phyloP scores from a whole-genome alignment of 768 basidiomycete species.

The Boletus reticulatus region DNA sequence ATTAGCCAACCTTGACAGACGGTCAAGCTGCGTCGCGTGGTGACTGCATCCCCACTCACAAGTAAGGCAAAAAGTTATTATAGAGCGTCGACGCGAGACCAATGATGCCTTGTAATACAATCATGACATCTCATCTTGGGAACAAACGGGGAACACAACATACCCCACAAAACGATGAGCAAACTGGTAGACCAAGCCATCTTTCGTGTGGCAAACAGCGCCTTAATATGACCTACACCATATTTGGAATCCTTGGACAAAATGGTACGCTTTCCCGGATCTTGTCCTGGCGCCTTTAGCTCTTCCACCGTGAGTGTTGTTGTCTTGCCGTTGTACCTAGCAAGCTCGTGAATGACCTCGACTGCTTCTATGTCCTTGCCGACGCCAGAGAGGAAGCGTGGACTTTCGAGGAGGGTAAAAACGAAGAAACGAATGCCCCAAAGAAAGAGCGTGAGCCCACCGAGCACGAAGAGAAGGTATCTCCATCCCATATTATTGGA shows the following conservation, averaged over 20 bases:
- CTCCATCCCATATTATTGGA: constrained; percentile 64
- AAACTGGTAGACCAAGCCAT: constrained; percentile 66
- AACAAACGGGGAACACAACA: constrained; percentile 17
- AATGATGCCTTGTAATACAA: constrained; percentile 51
- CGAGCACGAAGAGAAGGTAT: constrained; percentile 53
- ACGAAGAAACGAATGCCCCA: constrained; percentile 51
- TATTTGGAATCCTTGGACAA: constrained; percentile 43
- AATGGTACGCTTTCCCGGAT: constrained; percentile 16
- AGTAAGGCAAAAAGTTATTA: constrained; percentile 51
- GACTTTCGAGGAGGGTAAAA: constrained; percentile 55
- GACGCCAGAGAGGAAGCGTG: constrained; percentile 54
- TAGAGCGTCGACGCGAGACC: constrained; percentile 73
- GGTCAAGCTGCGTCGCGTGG: not conserved
- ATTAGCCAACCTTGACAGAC: constrained; percentile 46
- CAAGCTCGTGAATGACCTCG: constrained; percentile 46
- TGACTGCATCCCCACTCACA: constrained; percentile 33
- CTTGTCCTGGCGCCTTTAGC: constrained; percentile 34
- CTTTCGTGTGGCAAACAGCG: constrained; percentile 60
- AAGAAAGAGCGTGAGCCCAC: constrained; percentile 51
- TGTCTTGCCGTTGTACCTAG: constrained; percentile 46
- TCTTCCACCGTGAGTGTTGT: constrained; percentile 44
- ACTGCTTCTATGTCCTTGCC: constrained; percentile 54
- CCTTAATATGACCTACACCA: constrained; percentile 45
- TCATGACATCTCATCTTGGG: not conserved
- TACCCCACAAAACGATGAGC: constrained; percentile 47